A percentile compares a stretch with the other conserved stretches of the same genome.
Conservation (phyloP, 441 rosid genomes). For the Euphorbia neoarborescens region DNA sequence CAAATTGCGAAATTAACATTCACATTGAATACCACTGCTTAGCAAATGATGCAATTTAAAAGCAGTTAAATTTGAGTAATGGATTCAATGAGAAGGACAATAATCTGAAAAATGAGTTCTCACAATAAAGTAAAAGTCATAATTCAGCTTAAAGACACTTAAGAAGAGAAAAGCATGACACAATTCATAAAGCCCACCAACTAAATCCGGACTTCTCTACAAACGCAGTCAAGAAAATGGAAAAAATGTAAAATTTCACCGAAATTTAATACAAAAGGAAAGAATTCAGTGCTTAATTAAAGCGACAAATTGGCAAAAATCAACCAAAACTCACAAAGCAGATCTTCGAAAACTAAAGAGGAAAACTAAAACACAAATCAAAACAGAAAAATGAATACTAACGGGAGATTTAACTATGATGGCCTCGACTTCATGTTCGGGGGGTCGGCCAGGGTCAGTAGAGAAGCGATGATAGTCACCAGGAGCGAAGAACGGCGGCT, state of each 20-base stretch:
- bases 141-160: background rate
- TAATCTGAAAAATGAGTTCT: background rate
- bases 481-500: conserved; percentile 56
- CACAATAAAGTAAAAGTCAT: background rate
- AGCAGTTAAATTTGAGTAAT: background rate
- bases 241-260: background rate
- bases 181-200: conserved; percentile 4
- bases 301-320: background rate
- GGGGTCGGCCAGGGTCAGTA: conserved; percentile 31
- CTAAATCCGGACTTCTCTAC: background rate
- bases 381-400: conserved; percentile 21
- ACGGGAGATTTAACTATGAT: conserved; percentile 57
- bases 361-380: background rate
- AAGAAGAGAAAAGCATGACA: background rate
- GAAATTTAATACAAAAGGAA: background rate
- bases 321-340: background rate
- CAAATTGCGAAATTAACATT: background rate
- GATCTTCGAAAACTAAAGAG: conserved; percentile 1
- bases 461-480: conserved; percentile 65
- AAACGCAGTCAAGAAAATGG: background rate
- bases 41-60: background rate
- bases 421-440: conserved; percentile 46
- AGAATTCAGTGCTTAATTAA: background rate
- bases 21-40: background rate
- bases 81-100: background rate